A percentile compares a stretch with the other conserved stretches of the same genome.
These are phyloP conservation scores for Cercospora sp. DNA, from an alignment of 2,329 filamentous ascomycete species.

Conservation along the genomic window DNA sequence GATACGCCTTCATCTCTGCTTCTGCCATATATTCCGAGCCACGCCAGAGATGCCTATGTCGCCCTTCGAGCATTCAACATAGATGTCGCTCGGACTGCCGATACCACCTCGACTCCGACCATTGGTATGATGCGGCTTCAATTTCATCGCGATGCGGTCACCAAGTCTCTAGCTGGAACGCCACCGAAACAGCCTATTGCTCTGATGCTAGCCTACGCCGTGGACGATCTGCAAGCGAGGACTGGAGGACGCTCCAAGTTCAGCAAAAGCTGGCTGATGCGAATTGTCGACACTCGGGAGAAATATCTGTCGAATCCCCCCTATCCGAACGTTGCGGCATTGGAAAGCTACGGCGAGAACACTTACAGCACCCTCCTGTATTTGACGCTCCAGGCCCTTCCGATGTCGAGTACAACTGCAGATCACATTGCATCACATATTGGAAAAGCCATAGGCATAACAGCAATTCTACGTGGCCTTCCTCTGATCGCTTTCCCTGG, in stretches of 20 bases:
- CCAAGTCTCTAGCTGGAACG: conserved; percentile 71
- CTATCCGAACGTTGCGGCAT: conserved; percentile 67
- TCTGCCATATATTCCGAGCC: conserved; percentile 76
- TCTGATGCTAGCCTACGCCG: conserved; percentile 73
- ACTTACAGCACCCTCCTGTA: conserved; percentile 95
- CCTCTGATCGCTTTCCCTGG: conserved; percentile 82
- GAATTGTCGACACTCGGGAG: conserved; percentile 79
- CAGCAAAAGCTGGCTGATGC: conserved; percentile 59
- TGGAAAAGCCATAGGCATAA: conserved; percentile 89
- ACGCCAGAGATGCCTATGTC: conserved; percentile 78
- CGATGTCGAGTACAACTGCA: conserved; percentile 76
- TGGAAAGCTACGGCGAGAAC: conserved; percentile 90
- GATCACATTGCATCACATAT: conserved; percentile 95
- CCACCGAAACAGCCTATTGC: conserved; percentile 92
- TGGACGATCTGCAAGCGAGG: conserved; percentile 57
- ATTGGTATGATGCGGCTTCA: conserved; percentile 88
- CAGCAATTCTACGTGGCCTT: conserved; percentile 80
- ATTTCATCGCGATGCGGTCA: conserved; percentile 88
- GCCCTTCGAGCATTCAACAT: conserved; percentile 91
- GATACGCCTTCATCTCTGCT: conserved; percentile 88
- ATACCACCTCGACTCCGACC: conserved; percentile 82
- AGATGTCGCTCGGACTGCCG: conserved; percentile 85
- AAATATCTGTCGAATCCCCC: conserved; percentile 81
- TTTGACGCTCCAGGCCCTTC: conserved; percentile 75
- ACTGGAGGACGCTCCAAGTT: conserved; percentile 53